These are phyloP conservation scores for Ballota nigra DNA, from an alignment of 257 asterid species.

Conservation along the genomic window DNA sequence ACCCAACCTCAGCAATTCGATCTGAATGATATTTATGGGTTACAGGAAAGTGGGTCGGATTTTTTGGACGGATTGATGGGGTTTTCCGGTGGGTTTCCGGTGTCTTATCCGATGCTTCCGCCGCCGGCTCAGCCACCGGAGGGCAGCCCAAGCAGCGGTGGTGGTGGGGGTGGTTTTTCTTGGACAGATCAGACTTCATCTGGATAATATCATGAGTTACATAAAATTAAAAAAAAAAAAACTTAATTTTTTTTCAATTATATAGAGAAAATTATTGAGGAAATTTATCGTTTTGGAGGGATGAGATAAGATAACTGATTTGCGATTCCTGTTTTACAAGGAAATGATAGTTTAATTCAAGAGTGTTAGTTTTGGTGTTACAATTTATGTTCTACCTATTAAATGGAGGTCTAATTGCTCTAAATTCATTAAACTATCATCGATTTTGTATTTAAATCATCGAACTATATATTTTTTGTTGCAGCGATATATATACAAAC, in stretches of 20 bases:
- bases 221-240: too few species aligned
- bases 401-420: too few species aligned
- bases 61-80: conserved; percentile 24
- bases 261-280: neutral
- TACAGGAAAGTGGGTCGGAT: conserved; percentile 1
- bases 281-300: neutral
- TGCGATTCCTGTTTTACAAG: neutral
- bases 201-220: neutral
- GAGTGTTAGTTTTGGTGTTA: too few species aligned
- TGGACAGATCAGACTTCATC: conserved; percentile 25
- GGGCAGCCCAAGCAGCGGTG: conserved; percentile 25
- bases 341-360: neutral
- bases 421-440: too few species aligned
- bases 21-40: neutral
- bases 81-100: conserved; percentile 5
- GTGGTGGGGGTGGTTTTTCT: conserved; percentile 30
- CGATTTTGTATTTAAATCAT: too few species aligned
- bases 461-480: too few species aligned
- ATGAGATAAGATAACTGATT: neutral
- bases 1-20: conserved; percentile 19
- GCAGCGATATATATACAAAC: too few species aligned
- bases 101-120: conserved; percentile 10
- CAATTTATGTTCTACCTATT: too few species aligned
- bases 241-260: neutral
- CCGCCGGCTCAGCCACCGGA: conserved; percentile 19